phyloP scores from a whole-genome alignment of 768 basidiomycete species.

The Trametes maxima region DNA sequence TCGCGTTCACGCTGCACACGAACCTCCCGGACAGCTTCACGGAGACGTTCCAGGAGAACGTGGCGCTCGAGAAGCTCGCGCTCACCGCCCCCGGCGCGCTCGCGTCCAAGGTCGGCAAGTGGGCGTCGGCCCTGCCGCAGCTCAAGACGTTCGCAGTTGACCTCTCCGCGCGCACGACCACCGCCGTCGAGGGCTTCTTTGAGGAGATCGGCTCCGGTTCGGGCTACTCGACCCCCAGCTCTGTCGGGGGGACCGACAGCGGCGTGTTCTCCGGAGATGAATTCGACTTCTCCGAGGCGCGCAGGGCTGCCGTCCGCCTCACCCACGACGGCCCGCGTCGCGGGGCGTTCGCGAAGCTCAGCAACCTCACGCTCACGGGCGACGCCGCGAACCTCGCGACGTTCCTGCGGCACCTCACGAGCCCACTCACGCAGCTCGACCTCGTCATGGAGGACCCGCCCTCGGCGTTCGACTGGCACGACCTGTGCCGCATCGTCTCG shows the following conservation, averaged over 20 bases:
- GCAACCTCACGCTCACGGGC: slow-evolving; percentile 67
- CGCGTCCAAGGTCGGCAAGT: slow-evolving; percentile 68
- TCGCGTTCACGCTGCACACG: slow-evolving; percentile 71
- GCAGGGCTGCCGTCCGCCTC: slow-evolving; percentile 66
- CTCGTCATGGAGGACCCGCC: slow-evolving; percentile 82
- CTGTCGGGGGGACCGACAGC: slow-evolving; percentile 68
- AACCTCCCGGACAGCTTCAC: slow-evolving; percentile 73
- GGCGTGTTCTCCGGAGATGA: slow-evolving; percentile 81
- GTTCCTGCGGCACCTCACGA: slow-evolving; percentile 70
- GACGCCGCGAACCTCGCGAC: slow-evolving; percentile 69
- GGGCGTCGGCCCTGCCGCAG: slow-evolving; percentile 65
- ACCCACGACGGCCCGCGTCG: slow-evolving; percentile 60
- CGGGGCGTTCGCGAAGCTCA: slow-evolving; percentile 59
- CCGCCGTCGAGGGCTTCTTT: slow-evolving; percentile 82
- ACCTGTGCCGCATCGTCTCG: slow-evolving; percentile 63
- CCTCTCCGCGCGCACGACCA: slow-evolving; percentile 64
- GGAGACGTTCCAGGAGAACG: slow-evolving; percentile 61
- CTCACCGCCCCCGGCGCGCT: slow-evolving; percentile 78
- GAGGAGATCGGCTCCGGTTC: slow-evolving; percentile 65
- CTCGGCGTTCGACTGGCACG: slow-evolving; percentile 73
- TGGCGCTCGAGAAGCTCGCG: slow-evolving; percentile 58
- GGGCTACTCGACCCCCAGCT: slow-evolving; percentile 71
- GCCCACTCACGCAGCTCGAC: slow-evolving; percentile 67
- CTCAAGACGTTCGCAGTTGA: slow-evolving; percentile 71
- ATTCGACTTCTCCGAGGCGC: slow-evolving; percentile 73